Base-by-base conservation (phyloP, 306 rosid species). In the Sophora flavescens region DNA sequence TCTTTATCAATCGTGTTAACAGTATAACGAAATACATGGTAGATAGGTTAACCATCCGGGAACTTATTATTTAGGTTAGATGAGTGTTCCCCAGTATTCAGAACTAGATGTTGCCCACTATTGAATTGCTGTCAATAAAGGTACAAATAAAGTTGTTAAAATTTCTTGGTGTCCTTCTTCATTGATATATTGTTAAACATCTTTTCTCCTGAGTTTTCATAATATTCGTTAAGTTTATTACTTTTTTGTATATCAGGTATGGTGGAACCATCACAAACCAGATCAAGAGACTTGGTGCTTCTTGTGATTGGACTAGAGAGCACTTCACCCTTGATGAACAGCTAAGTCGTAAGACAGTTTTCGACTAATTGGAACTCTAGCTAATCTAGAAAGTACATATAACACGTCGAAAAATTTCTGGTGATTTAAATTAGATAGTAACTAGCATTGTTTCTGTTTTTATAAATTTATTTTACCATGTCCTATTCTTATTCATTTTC, bases 221-320 rank as follows among this genome's bases (percentile, higher is more conserved):
- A 35, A 32, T 57, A 28, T 63, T 68, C 61, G 56, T 65, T 38
- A 73, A 70, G 17, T 63, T 77, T 66, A 62, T 68, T 77, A 58
- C 16, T 50, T 60, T 45, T 33, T 42, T 63, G 33, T 50, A 50
- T 50, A 36, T 85, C 81, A 94, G 98, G 83, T 94, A 90, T 84
- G 98, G 97, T 72, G 97, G 97, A 78, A 89, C 97, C 75, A 94
- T 94, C 83, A 68, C 94, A 45, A 94, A 94, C 83, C 98, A 94
- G 91, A 94, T 94, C 57, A 94, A 89, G 91, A 90, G 98, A 85
- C 98, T 94, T 54, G 98, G 98, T 75, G 98, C 97, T 85, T 94
- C 98, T 45, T 94, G 98, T 87, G 98, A 94, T 86, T 94, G 98
- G 98, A 86, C 84, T 30, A 88, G 93, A 86, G 98, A 91, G 81